Conservation (phyloP, 164 flowering plant species). For the Stephania japonica region DNA sequence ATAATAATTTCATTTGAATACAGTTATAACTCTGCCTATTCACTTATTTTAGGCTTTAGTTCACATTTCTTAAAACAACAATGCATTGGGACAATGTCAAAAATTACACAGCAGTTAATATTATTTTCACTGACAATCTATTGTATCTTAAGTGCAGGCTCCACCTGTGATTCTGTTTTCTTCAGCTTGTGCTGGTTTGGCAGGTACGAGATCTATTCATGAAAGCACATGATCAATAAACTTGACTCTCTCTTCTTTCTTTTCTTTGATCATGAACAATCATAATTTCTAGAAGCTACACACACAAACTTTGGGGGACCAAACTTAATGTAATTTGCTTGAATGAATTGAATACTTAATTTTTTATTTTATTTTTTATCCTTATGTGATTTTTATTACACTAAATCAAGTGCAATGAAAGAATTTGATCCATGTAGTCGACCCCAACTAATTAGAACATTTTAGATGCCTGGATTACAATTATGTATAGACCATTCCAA, state of each 20-base stretch:
- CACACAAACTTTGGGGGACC: too few relatives aligned
- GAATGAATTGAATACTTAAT: background rate
- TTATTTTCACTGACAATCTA: conserved; percentile 1
- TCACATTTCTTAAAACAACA: background rate
- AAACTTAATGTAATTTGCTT: background rate
- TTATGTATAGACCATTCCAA: background rate
- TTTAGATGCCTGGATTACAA: background rate
- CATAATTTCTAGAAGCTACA: background rate
- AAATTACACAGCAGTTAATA: background rate
- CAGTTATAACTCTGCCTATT: background rate
- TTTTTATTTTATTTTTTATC: background rate
- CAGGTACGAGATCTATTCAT: conserved; percentile 49
- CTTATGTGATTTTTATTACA: background rate
- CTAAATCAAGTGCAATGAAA: too few relatives aligned
- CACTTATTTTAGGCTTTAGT: background rate
- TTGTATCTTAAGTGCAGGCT: conserved; percentile 50
- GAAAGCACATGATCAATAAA: background rate
- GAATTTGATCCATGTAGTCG: too few relatives aligned
- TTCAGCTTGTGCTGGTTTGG: conserved; percentile 92
- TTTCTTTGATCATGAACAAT: background rate
- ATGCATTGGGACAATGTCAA: background rate
- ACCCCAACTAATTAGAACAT: background rate
- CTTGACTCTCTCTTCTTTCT: background rate
- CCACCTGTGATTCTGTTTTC: conserved; percentile 96
- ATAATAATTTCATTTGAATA: background rate